phyloP scores from a whole-genome alignment of 805 yeast genomes.

The Cyberlindnera samutprakarnensis region DNA sequence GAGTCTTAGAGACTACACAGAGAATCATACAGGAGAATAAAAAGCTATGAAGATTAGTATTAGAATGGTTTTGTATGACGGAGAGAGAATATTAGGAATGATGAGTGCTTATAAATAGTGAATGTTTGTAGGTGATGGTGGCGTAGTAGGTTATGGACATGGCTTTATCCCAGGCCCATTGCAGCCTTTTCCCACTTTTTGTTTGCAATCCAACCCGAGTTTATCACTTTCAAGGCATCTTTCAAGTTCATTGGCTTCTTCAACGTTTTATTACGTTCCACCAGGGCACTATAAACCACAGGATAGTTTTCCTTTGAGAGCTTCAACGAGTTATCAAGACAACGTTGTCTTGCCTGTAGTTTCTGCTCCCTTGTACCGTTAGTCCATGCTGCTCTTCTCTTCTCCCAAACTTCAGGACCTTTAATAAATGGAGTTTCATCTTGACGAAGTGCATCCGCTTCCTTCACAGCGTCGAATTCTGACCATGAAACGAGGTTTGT shows the following conservation, averaged over 20 bases:
- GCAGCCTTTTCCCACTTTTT: conserved; percentile 63
- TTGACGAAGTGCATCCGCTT: conserved; percentile 12
- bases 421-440: conserved; percentile 32
- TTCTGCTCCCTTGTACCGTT: conserved; percentile 25
- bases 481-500: conserved; percentile 6
- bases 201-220: conserved; percentile 79
- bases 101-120: conserved; percentile 1
- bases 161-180: conserved; percentile 23
- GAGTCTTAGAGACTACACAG: conserved; percentile 59
- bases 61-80: neutral
- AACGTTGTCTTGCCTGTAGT: conserved; percentile 11
- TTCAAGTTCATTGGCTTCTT: conserved; percentile 64
- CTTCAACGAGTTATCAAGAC: conserved; percentile 20
- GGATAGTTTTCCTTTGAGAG: conserved; percentile 45
- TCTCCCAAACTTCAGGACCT: conserved; percentile 63
- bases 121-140: neutral
- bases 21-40: conserved; percentile 27
- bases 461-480: conserved; percentile 26
- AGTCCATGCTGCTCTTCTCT: conserved; percentile 64
- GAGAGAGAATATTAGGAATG: conserved; percentile 1
- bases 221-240: conserved; percentile 64
- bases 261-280: conserved; percentile 61
- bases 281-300: conserved; percentile 59
- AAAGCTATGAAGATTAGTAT: conserved; percentile 1
- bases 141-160: conserved; percentile 2